These are phyloP conservation scores for Annona cherimola DNA, from an alignment of 164 flowering plant genomes.

Conservation along the genomic window DNA sequence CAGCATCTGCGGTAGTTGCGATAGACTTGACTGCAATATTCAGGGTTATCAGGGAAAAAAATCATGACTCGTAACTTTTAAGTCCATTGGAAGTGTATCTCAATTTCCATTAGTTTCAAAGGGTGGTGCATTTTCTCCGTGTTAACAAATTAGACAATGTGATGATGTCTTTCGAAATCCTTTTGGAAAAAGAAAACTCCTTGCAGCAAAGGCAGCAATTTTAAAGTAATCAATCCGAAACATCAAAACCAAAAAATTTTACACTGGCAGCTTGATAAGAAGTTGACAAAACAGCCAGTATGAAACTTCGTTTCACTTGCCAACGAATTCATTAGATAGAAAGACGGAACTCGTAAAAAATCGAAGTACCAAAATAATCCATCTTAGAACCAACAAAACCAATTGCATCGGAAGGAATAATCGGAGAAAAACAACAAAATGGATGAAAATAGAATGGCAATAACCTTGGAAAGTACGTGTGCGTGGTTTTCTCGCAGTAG, in stretches of 20 bases:
- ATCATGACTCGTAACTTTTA: neutral
- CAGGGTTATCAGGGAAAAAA: too few relatives aligned
- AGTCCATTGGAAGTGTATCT: neutral
- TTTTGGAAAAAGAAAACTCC: neutral
- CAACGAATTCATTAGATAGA: neutral
- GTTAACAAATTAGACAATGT: neutral
- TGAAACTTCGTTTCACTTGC: neutral
- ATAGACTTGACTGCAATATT: constrained; percentile 64
- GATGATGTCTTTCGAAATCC: neutral
- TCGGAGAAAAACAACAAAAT: neutral
- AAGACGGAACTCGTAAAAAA: neutral
- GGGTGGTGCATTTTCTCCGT: neutral
- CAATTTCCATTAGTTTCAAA: neutral
- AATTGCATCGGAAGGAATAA: neutral
- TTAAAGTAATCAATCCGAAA: neutral
- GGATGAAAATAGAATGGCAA: neutral
- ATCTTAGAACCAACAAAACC: neutral
- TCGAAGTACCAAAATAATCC: neutral
- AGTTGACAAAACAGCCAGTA: too few relatives aligned
- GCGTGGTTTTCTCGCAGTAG: constrained; percentile 15
- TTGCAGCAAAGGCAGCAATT: neutral
- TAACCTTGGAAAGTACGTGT: constrained; percentile 31
- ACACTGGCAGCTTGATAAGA: too few relatives aligned
- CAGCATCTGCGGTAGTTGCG: constrained; percentile 61
- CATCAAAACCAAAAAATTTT: too few relatives aligned